Percentiles rank a stretch among this genome's conserved stretches.
Conservation (phyloP, 495 filamentous ascomycete species). For the Penicillium roqueforti region DNA sequence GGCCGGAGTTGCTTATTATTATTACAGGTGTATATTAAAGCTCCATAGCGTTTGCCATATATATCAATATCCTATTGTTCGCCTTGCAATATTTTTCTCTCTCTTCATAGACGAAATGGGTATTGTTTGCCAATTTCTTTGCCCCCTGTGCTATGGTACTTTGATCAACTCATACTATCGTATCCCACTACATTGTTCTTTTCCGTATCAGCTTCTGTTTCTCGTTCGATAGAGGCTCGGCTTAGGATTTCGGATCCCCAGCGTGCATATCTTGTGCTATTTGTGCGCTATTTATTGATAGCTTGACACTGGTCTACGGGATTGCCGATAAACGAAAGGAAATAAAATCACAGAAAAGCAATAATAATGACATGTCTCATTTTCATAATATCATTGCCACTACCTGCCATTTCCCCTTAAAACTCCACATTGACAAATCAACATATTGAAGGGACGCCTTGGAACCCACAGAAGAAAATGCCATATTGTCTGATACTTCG, state of each 20-base stretch:
- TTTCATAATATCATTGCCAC: conserved; percentile 10
- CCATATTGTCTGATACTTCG: background rate
- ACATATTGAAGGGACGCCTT: background rate
- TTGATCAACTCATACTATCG: background rate
- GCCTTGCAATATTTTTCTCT: background rate
- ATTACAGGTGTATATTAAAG: background rate
- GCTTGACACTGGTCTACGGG: background rate
- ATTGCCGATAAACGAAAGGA: background rate
- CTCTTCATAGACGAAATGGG: background rate
- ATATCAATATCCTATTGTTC: background rate
- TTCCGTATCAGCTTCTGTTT: background rate
- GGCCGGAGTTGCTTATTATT: conserved; percentile 2
- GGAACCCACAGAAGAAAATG: conserved; percentile 3
- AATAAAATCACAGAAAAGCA: background rate
- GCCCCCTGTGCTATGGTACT: background rate
- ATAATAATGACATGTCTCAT: conserved; percentile 11
- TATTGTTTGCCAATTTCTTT: background rate
- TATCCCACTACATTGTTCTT: background rate
- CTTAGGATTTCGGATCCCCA: background rate
- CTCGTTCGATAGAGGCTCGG: background rate
- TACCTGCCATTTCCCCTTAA: conserved; percentile 4
- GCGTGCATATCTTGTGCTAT: background rate
- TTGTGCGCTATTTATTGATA: background rate
- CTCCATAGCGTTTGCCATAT: background rate
- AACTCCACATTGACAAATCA: conserved; percentile 5